Base-by-base conservation (phyloP, 495 filamentous ascomycete genomes). In the Hypoxylon crocopeplum region DNA sequence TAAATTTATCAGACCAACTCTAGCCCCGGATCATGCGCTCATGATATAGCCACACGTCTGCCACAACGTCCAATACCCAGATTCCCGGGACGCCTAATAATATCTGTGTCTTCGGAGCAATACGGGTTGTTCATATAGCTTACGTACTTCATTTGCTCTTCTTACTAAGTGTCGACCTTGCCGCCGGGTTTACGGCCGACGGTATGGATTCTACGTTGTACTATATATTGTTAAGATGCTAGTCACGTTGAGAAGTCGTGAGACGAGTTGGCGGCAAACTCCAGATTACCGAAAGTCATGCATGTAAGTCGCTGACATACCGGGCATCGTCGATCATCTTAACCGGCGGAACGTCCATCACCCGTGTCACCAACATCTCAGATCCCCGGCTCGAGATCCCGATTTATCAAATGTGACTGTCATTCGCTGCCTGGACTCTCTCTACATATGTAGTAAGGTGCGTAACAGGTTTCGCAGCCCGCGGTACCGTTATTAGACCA, bases 31-130 rank as follows among this genome's bases (percentile, higher is more conserved):
- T n/a, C n/a, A n/a, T 8, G 52, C 52, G 59, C 46, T 24, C 38
- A 56, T 25, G 17, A 34, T 41, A 27, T 21, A 17, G 30, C 13
- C 16, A 41, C 37, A 3, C 29, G 48, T 44, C 53, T 32, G 45
- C 36, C 42, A 29, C 44, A 15, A 15, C 38, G 48, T 49, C 60
- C 60, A 64, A 55, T 64, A 21, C 36, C 60, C 60, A 53, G 47
- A 49, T 38, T 46, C 20, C 44, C 49, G 60, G 60, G 44, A 53
- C 48, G 15, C 12, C n/a, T 15, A 34, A 16, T 0, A 38, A 41
- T 33, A 29, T 45, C 20, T 22, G 38, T n/a, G n/a, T n/a, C n/a
- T n/a, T n/a, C n/a, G n/a, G n/a, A n/a, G n/a, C n/a, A n/a, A n/a
- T n/a, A n/a, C n/a, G n/a, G n/a, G n/a, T n/a, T n/a, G n/a, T n/a